Conservation (phyloP, 495 filamentous ascomycete species). For the Opeltia flavorubescens region DNA sequence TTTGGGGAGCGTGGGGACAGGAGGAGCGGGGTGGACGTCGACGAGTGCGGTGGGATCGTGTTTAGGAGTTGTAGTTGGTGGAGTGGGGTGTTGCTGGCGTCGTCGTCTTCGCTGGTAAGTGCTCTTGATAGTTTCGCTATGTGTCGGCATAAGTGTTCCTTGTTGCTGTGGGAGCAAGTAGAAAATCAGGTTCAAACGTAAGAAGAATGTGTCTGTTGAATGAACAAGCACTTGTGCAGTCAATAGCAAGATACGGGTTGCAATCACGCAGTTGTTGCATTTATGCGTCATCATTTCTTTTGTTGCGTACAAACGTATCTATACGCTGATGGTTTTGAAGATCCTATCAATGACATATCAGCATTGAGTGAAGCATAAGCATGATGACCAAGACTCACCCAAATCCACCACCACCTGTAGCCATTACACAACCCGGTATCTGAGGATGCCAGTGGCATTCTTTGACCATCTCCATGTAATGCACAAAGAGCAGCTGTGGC, state of each 20-base stretch:
- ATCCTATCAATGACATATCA: slow-evolving; percentile 23
- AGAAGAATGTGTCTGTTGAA: too few relatives aligned
- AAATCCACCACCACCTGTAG: slow-evolving; percentile 78
- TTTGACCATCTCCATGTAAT: slow-evolving; percentile 88
- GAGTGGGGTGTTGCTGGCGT: too few relatives aligned
- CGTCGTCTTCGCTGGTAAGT: too few relatives aligned
- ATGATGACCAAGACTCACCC: slow-evolving; percentile 30
- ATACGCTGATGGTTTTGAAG: slow-evolving; percentile 45
- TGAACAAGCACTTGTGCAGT: too few relatives aligned
- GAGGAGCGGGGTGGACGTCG: neutral
- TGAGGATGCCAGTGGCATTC: slow-evolving; percentile 95
- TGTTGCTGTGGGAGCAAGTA: neutral
- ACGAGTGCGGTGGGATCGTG: neutral
- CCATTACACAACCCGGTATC: slow-evolving; percentile 81
- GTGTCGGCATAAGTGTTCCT: neutral
- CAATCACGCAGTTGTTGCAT: too few relatives aligned
- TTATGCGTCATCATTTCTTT: too few relatives aligned
- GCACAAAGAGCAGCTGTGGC: slow-evolving; percentile 87
- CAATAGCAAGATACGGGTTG: too few relatives aligned
- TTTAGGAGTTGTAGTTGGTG: neutral
- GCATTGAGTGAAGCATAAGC: neutral
- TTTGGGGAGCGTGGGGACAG: neutral
- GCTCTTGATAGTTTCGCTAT: neutral
- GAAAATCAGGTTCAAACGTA: neutral
- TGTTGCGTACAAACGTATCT: too few relatives aligned